Evolutionary conservation across 306 rosid species (phyloP).

Genomic region (Medicago arabica): DNA sequence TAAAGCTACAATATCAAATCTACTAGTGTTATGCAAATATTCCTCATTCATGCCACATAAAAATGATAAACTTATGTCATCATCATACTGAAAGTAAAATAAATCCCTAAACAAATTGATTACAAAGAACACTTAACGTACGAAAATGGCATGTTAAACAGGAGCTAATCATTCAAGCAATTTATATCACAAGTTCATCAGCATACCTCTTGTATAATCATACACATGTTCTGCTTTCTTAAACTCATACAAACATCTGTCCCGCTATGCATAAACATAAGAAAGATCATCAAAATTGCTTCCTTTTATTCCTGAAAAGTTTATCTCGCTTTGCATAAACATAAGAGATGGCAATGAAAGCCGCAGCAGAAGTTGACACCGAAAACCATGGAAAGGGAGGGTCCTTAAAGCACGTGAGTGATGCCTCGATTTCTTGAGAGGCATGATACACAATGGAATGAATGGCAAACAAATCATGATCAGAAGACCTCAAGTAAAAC

Average conservation of each 20-base stretch:
- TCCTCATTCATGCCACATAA: slow-evolving; percentile 33
- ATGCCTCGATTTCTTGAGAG: slow-evolving; percentile 84
- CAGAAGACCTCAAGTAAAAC: slow-evolving; percentile 79
- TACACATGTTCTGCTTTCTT: slow-evolving; percentile 59
- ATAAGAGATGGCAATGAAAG: slow-evolving; percentile 68
- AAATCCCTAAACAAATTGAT: slow-evolving; percentile 24
- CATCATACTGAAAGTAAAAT: slow-evolving; percentile 24
- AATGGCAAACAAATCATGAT: slow-evolving; percentile 86
- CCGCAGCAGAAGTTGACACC: slow-evolving; percentile 51
- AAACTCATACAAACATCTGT: slow-evolving; percentile 57
- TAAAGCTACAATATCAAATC: neutral
- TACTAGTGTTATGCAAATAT: slow-evolving; percentile 32
- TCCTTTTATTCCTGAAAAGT: slow-evolving; percentile 84
- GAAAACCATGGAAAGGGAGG: slow-evolving; percentile 88
- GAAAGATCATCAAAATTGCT: slow-evolving; percentile 77
- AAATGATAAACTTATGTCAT: slow-evolving; percentile 23
- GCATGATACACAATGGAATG: slow-evolving; percentile 83
- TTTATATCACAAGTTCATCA: slow-evolving; percentile 46
- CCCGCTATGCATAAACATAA: neutral
- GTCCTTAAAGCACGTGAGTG: slow-evolving; percentile 89
- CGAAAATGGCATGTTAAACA: slow-evolving; percentile 38
- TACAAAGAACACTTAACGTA: slow-evolving; percentile 29
- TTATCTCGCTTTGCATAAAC: slow-evolving; percentile 66
- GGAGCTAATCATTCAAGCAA: slow-evolving; percentile 39
- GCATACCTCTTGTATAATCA: slow-evolving; percentile 58